phyloP scores from a whole-genome alignment of 495 filamentous ascomycete genomes.

The Lasiosphaeria hispida region DNA sequence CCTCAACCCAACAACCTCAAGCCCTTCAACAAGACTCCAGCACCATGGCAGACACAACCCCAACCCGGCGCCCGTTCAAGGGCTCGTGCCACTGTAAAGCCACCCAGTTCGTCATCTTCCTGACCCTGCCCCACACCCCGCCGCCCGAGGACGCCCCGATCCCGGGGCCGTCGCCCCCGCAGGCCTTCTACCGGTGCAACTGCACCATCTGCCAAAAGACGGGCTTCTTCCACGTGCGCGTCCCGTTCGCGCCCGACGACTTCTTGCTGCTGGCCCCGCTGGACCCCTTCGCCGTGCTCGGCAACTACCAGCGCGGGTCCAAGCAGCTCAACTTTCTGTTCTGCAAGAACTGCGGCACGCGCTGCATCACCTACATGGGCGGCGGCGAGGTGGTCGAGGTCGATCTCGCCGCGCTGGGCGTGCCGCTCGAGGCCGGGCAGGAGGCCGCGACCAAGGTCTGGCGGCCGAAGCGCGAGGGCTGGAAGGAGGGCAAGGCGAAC shows the following conservation, averaged over 20 bases:
- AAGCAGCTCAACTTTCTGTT: slow-evolving; percentile 30
- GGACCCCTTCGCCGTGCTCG: slow-evolving; percentile 23
- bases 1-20: too few species aligned
- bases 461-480: slow-evolving; percentile 25
- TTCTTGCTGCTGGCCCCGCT: slow-evolving; percentile 33
- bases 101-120: slow-evolving; percentile 28
- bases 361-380: slow-evolving; percentile 35
- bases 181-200: slow-evolving; percentile 33
- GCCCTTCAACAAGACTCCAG: too few species aligned
- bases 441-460: slow-evolving; percentile 25
- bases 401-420: slow-evolving; percentile 9
- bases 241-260: slow-evolving; percentile 27
- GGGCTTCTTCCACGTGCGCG: slow-evolving; percentile 33
- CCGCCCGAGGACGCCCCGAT: not conserved
- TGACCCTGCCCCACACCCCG: slow-evolving; percentile 29
- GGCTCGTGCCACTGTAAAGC: slow-evolving; percentile 39
- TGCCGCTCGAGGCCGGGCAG: slow-evolving; percentile 10
- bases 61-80: slow-evolving; percentile 25
- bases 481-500: slow-evolving; percentile 16
- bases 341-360: slow-evolving; percentile 32
- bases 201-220: slow-evolving; percentile 37
- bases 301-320: slow-evolving; percentile 27
- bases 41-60: not conserved
- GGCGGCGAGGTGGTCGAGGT: slow-evolving; percentile 23
- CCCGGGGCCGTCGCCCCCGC: not conserved